Conservation (phyloP, 2,329 filamentous ascomycete genomes). For the Fusarium camptoceras region DNA sequence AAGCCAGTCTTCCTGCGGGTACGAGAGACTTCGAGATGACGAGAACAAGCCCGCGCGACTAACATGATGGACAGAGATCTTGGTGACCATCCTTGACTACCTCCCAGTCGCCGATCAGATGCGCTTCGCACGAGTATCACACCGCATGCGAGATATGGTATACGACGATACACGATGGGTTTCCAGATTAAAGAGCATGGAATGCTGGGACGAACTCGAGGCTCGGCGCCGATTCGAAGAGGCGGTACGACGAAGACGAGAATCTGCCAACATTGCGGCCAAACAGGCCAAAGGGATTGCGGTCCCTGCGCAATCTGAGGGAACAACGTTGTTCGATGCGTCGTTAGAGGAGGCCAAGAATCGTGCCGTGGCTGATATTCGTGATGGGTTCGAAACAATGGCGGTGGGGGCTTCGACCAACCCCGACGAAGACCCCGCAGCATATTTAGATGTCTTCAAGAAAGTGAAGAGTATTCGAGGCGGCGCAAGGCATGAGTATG, state of each 20-base stretch:
- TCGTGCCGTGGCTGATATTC: constrained; percentile 50
- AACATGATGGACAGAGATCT: constrained; percentile 72
- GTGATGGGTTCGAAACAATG: constrained; percentile 85
- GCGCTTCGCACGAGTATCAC: constrained; percentile 84
- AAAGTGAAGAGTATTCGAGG: constrained; percentile 83
- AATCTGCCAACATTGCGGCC: constrained; percentile 56
- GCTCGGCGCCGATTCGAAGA: constrained; percentile 86
- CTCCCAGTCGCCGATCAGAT: constrained; percentile 87
- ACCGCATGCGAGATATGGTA: constrained; percentile 94
- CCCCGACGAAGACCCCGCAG: constrained; percentile 68
- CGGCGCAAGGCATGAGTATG: constrained; percentile 88
- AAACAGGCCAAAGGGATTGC: constrained; percentile 32
- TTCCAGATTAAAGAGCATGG: constrained; percentile 84
- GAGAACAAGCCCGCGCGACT: constrained; percentile 9
- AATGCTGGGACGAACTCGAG: constrained; percentile 90
- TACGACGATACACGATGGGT: constrained; percentile 99
- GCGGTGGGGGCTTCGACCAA: constrained; percentile 63
- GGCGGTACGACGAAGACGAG: constrained; percentile 69
- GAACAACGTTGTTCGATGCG: constrained; percentile 78
- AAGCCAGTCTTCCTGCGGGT: constrained; percentile 86
- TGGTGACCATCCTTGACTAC: constrained; percentile 89
- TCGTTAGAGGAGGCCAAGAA: constrained; percentile 72
- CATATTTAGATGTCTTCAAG: constrained; percentile 76
- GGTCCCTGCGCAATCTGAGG: constrained; percentile 34
- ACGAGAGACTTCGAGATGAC: constrained; percentile 42